phyloP scores from a whole-genome alignment of 2,329 filamentous ascomycete genomes.

The Ophiostoma ips region DNA sequence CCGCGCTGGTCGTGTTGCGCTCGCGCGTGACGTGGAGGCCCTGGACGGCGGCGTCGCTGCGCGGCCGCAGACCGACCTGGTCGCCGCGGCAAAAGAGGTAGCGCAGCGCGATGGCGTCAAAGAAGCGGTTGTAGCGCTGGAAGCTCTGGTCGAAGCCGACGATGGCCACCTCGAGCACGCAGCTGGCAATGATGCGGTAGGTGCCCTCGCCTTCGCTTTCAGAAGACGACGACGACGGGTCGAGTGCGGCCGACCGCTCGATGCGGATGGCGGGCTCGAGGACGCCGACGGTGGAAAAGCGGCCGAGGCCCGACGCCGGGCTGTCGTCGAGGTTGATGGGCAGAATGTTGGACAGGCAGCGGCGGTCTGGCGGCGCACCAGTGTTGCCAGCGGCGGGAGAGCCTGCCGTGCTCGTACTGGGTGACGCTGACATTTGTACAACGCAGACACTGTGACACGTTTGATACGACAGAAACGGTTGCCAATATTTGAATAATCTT shows the following conservation, averaged over 20 bases:
- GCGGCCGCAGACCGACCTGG: constrained; percentile 12
- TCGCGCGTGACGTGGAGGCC: constrained; percentile 13
- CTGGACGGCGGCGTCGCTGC: constrained; percentile 11
- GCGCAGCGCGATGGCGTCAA: constrained; percentile 15
- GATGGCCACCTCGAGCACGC: constrained; percentile 15
- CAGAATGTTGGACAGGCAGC: constrained; percentile 14
- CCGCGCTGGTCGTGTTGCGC: constrained; percentile 6
- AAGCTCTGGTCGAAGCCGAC: constrained; percentile 12
- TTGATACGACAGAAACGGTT: too few relatives aligned
- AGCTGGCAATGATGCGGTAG: constrained; percentile 15
- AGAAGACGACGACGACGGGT: not conserved
- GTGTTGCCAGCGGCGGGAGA: not conserved
- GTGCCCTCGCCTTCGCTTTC: not conserved
- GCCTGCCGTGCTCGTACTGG: too few relatives aligned
- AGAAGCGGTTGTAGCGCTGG: constrained; percentile 15
- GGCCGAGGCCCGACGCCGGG: constrained; percentile 14
- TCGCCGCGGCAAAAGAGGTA: constrained; percentile 15
- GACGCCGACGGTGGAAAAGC: constrained; percentile 14
- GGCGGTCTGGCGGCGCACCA: not conserved
- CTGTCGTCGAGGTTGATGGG: constrained; percentile 14
- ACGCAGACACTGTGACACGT: too few relatives aligned
- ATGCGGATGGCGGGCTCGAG: constrained; percentile 16
- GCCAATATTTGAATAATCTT: too few relatives aligned
- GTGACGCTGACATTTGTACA: too few relatives aligned
- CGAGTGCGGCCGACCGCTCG: constrained; percentile 8